These are phyloP conservation scores for Gentiana straminea DNA, from an alignment of 257 asterid genomes.

Conservation along the genomic window DNA sequence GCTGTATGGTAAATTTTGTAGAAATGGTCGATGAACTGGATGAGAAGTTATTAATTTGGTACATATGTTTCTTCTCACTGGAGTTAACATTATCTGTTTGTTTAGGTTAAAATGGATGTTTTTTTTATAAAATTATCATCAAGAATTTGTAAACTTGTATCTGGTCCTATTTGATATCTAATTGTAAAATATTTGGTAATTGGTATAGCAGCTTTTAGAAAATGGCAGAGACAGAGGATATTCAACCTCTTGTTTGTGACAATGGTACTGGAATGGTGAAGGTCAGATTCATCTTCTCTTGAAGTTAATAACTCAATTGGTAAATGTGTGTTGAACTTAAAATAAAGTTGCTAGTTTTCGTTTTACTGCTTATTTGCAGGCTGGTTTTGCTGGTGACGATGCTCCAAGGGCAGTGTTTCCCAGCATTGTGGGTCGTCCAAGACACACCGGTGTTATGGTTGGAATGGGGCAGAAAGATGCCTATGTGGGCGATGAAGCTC, in stretches of 20 bases:
- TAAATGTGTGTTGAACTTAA: too few relatives aligned
- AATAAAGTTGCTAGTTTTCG: not conserved
- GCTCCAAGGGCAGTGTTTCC: constrained; percentile 43
- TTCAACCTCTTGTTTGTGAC: constrained; percentile 44
- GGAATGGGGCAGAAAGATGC: constrained; percentile 44
- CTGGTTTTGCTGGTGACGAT: constrained; percentile 43
- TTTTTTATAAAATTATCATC: too few relatives aligned
- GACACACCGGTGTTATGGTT: constrained; percentile 36
- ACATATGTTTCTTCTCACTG: too few relatives aligned
- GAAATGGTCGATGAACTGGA: too few relatives aligned
- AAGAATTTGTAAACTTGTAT: too few relatives aligned
- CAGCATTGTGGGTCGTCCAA: constrained; percentile 35
- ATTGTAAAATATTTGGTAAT: too few relatives aligned
- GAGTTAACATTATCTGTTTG: too few relatives aligned
- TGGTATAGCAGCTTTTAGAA: constrained; percentile 1
- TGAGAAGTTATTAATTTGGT: too few relatives aligned
- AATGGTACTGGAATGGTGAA: constrained; percentile 28
- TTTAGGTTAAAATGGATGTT: too few relatives aligned
- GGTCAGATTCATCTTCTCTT: not conserved
- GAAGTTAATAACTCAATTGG: not conserved
- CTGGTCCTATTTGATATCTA: too few relatives aligned
- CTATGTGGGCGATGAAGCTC: constrained; percentile 40
- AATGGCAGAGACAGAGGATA: constrained; percentile 39
- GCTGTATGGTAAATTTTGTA: too few relatives aligned
- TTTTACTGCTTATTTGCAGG: constrained; percentile 8